phyloP scores from a whole-genome alignment of 148 eudicot species.

The Polygonum aviculare region DNA sequence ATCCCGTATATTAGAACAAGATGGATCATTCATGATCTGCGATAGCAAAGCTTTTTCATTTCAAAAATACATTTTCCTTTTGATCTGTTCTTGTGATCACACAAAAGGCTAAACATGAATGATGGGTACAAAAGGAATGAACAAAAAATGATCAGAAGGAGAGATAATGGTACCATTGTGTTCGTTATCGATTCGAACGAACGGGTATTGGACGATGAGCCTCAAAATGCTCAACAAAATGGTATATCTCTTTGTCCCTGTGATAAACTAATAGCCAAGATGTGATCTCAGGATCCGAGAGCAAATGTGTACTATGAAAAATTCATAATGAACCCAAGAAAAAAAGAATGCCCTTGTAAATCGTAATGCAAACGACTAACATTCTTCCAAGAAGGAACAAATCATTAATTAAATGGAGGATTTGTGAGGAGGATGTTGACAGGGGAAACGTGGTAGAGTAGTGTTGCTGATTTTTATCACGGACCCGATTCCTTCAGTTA shows the following conservation, averaged over 20 bases:
- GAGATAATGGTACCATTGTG: background rate
- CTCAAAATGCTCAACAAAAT: background rate
- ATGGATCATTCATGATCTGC: background rate
- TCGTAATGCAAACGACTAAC: background rate
- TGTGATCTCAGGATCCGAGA: background rate
- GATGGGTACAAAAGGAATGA: too few species aligned
- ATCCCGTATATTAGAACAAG: background rate
- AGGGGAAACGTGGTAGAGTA: slow-evolving; percentile 5
- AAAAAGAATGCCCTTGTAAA: background rate
- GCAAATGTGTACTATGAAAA: background rate
- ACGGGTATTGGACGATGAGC: background rate
- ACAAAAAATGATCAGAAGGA: background rate
- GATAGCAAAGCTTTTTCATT: too few species aligned
- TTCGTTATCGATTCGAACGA: background rate
- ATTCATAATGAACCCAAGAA: background rate
- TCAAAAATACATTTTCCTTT: too few species aligned
- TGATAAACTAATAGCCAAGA: background rate
- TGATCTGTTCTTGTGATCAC: too few species aligned
- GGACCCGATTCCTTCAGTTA: background rate
- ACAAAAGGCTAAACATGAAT: too few species aligned
- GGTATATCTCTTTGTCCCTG: background rate
- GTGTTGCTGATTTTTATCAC: background rate
- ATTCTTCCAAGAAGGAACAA: background rate
- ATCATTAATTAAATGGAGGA: background rate
- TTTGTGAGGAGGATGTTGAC: background rate